Evolutionary conservation across 2,329 filamentous ascomycete genomes (phyloP), one percentile per base, ranked within the genome.

Genomic region (Aspergillus quadrilineatus): DNA sequence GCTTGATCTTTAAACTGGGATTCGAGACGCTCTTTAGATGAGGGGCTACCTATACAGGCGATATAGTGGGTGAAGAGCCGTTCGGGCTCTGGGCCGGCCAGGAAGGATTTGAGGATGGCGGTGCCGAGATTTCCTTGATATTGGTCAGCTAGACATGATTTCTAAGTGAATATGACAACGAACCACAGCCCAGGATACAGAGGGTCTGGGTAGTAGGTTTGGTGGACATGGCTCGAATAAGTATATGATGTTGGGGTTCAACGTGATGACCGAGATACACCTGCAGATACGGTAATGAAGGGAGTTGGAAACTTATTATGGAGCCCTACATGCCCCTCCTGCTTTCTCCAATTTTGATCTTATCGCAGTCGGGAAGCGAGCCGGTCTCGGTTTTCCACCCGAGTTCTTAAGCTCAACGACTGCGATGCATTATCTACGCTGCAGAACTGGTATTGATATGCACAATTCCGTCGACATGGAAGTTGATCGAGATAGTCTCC

Each of bases 31-130:
- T 71, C 61, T 14, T 70, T 69, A 0, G 77, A 79, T 7, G 39
- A 56, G 50, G 69, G 59, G 56, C 74, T 78, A 26, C 73, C 69
- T 0, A 80, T 77, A 14, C 76, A 79, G 29, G 76, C 77, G 43
- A 75, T 73, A 60, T 75, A 78, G 3, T 52, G 63, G 5, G 54
- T 61, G 50, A 75, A 75, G 12, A 60, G 61, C 12, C 60, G 44
- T 4, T 60, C 54, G 7, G 5, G 53, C 15, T 49, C 39, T 37
- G 42, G 42, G 44, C 9, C 49, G 22, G 64, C 63, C 39, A 74
- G 50, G 17, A 77, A 54, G 26, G 70, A 70, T 55, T 67, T 65
- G 15, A 77, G 58, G 28, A 77, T 76, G 14, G 74, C 69, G 2
- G 67, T 70, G 30, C 73, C 73, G 34, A 76, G 62, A 41, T 76